These are phyloP conservation scores for Styphnolobium japonicum DNA, from an alignment of 306 rosid genomes.

Conservation along the genomic window DNA sequence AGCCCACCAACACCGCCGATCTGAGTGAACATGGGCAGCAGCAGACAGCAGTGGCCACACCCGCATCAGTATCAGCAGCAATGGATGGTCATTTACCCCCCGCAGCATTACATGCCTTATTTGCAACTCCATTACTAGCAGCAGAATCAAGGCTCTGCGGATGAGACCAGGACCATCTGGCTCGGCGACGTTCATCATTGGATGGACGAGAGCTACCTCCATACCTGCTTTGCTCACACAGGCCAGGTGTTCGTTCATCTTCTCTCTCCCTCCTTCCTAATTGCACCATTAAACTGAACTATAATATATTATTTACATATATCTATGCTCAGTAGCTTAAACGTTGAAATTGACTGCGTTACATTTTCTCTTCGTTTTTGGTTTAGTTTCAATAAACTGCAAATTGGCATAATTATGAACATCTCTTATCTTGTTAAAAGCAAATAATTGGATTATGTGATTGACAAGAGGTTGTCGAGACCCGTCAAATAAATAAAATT, in stretches of 20 bases:
- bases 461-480: no score
- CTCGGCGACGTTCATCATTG: slow-evolving; percentile 88
- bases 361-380: background rate
- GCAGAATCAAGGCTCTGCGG: slow-evolving; percentile 41
- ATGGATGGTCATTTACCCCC: slow-evolving; percentile 91
- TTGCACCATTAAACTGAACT: no score
- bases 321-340: background rate
- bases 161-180: slow-evolving; percentile 92
- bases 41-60: slow-evolving; percentile 36
- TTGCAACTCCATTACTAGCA: slow-evolving; percentile 48
- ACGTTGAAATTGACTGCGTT: background rate
- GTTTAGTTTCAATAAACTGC: background rate
- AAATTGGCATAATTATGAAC: background rate
- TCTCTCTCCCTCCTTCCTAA: background rate
- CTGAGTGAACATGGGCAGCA: slow-evolving; percentile 41
- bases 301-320: no score
- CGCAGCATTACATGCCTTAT: slow-evolving; percentile 76
- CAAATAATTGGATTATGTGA: no score
- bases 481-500: no score
- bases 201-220: slow-evolving; percentile 89
- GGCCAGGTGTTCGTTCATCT: slow-evolving; percentile 50
- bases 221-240: slow-evolving; percentile 72
- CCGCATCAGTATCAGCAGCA: slow-evolving; percentile 72
- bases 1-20: slow-evolving; percentile 53
- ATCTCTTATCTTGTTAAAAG: background rate